These are phyloP conservation scores for Jaltomata sinuosa DNA, from an alignment of 257 asterid genomes.

Conservation along the genomic window DNA sequence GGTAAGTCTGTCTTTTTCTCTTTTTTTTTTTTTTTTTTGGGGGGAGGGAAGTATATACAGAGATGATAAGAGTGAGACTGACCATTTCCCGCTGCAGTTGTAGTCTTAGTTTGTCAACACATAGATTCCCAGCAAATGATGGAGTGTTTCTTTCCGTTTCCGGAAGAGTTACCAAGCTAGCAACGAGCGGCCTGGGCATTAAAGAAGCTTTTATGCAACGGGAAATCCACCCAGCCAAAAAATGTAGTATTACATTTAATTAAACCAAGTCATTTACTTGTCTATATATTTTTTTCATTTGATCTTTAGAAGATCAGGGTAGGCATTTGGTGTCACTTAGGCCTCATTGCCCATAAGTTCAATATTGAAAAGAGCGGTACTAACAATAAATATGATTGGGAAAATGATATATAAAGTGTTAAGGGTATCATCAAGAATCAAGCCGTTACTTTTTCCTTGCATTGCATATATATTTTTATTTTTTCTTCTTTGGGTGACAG, in stretches of 20 bases:
- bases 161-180: slow-evolving; percentile 32
- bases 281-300: no score
- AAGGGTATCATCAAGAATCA: no score
- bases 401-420: background rate
- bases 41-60: background rate
- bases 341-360: background rate
- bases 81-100: slow-evolving; percentile 54
- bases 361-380: background rate
- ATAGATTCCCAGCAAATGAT: slow-evolving; percentile 56
- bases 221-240: background rate
- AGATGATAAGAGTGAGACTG: slow-evolving; percentile 12
- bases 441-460: no score
- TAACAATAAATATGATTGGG: background rate
- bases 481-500: background rate
- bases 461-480: no score
- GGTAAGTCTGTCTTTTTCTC: background rate
- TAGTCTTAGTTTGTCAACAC: slow-evolving; percentile 37
- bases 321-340: background rate
- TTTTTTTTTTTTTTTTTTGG: no score
- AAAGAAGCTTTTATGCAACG: background rate
- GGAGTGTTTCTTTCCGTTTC: slow-evolving; percentile 19
- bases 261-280: no score
- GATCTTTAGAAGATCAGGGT: background rate
- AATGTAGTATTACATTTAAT: background rate
- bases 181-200: slow-evolving; percentile 64